Base-by-base conservation (phyloP, 495 filamentous ascomycete genomes). In the Xylaria scruposa region DNA sequence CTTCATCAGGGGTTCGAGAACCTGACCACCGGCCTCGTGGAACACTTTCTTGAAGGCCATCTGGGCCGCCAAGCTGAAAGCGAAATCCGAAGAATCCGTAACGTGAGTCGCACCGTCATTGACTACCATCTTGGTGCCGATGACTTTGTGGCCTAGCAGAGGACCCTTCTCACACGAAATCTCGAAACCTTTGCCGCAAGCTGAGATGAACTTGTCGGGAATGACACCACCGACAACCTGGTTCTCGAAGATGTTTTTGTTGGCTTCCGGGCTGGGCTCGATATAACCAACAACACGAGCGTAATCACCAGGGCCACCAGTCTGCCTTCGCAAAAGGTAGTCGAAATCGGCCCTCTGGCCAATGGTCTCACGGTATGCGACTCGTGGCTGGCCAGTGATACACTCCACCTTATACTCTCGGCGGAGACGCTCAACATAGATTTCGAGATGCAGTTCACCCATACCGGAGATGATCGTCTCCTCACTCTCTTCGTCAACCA, bases 401-500 rank as follows among this genome's bases (percentile, higher is more conserved):
- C 95, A 97, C 76, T 97, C 95, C 68, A 98, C 95, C 73, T 91
- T 91, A 86, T 99, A 99, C 82, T 99, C 97, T 79, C 97, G 92
- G 67, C 93, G 92, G 90, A 99, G 97, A 75, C 97, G 95, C 85
- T 99, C 97, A 49, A 98, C 90, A 84, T 99, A 99, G 80, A 99
- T 97, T 74, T 95, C 93, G 31, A 99, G 88, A 82, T 99, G 97
- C 70, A 99, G 81, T 80, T 99, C 97, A 72, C 97, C 97, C 97
- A 99, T 99, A 62, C 97, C 97, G 54, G 92, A 95, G 80, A 99
- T 98, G 80, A 99, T 96, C 60, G 95, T 97, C 84, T 99, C 92
- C 73, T 95, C 90, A 74, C 89, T 92, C 84, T 99, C 97, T 46
- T 85, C 83, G 77, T 99, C 97, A 77, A 97, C 93, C 71, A 92